These are phyloP conservation scores for Coemansia nantahalensis DNA, from an alignment of 192 early-diverging fungal species.

Conservation along the genomic window DNA sequence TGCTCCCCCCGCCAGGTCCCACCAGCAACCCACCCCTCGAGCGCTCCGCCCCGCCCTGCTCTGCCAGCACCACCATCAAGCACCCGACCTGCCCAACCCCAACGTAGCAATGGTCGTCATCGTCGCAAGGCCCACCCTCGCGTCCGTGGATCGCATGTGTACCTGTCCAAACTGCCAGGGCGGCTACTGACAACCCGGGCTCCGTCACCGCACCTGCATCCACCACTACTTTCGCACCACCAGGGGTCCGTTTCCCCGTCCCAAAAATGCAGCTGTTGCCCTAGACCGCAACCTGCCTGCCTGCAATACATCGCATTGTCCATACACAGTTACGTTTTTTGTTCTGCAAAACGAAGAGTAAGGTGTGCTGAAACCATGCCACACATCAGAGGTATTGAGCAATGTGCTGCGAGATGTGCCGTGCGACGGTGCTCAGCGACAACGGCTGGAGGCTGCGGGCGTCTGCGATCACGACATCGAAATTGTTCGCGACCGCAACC, in stretches of 20 bases:
- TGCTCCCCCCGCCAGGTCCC: too few relatives aligned
- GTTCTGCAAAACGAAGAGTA: too few relatives aligned
- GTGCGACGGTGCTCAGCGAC: slow-evolving; percentile 6
- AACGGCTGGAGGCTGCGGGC: slow-evolving; percentile 7
- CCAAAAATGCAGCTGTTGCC: too few relatives aligned
- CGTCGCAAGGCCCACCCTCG: neutral
- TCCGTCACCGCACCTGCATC: neutral
- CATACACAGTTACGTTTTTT: too few relatives aligned
- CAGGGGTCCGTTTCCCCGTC: too few relatives aligned
- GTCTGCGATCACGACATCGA: slow-evolving; percentile 11
- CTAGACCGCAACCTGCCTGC: too few relatives aligned
- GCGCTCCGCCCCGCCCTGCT: too few relatives aligned
- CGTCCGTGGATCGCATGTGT: slow-evolving; percentile 7
- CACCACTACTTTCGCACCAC: neutral
- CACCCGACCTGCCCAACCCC: neutral
- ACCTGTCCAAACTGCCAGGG: slow-evolving; percentile 10
- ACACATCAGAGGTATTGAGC: slow-evolving; percentile 1
- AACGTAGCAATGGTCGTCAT: neutral
- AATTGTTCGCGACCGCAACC: neutral
- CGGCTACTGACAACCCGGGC: neutral
- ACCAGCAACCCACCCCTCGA: neutral
- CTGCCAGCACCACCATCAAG: too few relatives aligned
- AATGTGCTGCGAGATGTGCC: slow-evolving; percentile 22
- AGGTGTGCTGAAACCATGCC: too few relatives aligned
- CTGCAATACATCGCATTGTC: too few relatives aligned